Evolutionary conservation across 2,329 filamentous ascomycete species (phyloP).

Genomic region (Mycosphaerella sp.): DNA sequence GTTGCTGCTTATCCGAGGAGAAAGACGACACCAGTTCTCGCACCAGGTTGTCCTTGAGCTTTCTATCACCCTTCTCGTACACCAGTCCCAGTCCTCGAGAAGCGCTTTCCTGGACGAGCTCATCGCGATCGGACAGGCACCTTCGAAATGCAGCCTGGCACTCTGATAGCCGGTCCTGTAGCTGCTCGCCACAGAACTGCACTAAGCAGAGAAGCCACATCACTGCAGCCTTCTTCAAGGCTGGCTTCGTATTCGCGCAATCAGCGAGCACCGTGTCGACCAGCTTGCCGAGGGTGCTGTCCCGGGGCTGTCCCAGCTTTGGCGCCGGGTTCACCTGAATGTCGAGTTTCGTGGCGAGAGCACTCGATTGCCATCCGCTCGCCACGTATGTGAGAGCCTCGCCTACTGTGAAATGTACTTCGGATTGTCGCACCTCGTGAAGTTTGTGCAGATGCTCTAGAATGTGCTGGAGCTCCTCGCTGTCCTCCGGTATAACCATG

Average conservation of each 20-base stretch:
- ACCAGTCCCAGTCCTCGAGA: slow-evolving; percentile 86
- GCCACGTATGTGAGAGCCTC: slow-evolving; percentile 77
- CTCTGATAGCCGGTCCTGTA: slow-evolving; percentile 68
- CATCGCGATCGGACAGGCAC: slow-evolving; percentile 79
- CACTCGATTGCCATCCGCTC: slow-evolving; percentile 76
- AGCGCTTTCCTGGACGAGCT: slow-evolving; percentile 91
- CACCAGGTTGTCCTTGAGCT: slow-evolving; percentile 74
- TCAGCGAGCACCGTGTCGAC: slow-evolving; percentile 69
- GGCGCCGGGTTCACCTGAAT: slow-evolving; percentile 50
- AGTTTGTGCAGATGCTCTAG: slow-evolving; percentile 65
- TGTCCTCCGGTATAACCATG: slow-evolving; percentile 51
- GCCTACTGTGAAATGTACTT: slow-evolving; percentile 85
- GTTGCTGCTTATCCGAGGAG: slow-evolving; percentile 64
- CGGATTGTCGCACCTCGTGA: slow-evolving; percentile 76
- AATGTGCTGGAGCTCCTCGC: slow-evolving; percentile 48
- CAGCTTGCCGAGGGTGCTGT: slow-evolving; percentile 46
- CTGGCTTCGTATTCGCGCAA: slow-evolving; percentile 79
- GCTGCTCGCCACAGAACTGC: slow-evolving; percentile 80
- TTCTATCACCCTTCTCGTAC: slow-evolving; percentile 82
- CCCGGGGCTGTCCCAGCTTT: slow-evolving; percentile 35
- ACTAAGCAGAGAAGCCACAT: slow-evolving; percentile 93
- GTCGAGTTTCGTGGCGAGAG: slow-evolving; percentile 68
- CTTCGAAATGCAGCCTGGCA: slow-evolving; percentile 84
- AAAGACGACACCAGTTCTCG: slow-evolving; percentile 85
- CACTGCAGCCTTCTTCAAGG: slow-evolving; percentile 81